Percentiles rank a stretch among this genome's conserved stretches.
Evolutionary conservation across 169 alveolate genomes (phyloP).

Genomic region (Cryptosporidium bovis): DNA sequence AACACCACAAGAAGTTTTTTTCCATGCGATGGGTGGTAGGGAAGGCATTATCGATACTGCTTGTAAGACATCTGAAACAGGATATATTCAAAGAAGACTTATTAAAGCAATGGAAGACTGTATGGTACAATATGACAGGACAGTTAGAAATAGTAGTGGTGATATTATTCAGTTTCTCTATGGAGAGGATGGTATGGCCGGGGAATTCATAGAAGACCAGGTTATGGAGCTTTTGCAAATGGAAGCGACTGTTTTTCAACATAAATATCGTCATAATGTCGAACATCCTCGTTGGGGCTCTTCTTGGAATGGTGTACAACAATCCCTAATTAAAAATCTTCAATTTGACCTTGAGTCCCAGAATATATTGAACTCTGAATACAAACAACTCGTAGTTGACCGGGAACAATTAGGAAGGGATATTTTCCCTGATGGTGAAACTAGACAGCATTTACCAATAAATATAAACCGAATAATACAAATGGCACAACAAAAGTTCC

Average conservation of each 20-base stretch:
- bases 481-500: conserved; percentile 84
- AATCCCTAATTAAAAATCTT: conserved; percentile 65
- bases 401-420: conserved; percentile 83
- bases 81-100: conserved; percentile 99
- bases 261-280: conserved; percentile 60
- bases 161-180: conserved; percentile 97
- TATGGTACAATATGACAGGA: conserved; percentile 98
- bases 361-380: conserved; percentile 80
- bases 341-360: conserved; percentile 75
- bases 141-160: conserved; percentile 96
- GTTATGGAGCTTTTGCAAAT: conserved; percentile 90
- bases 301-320: conserved; percentile 56
- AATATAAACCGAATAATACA: conserved; percentile 92
- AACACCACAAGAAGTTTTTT: conserved; percentile 98
- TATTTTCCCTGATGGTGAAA: conserved; percentile 94
- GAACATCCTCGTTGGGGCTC: conserved; percentile 75
- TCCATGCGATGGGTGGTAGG: conserved; percentile 99
- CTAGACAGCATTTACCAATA: conserved; percentile 96
- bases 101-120: conserved; percentile 99
- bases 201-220: conserved; percentile 98
- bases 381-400: conserved; percentile 81
- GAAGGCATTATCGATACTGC: conserved; percentile 99
- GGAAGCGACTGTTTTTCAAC: conserved; percentile 82
- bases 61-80: conserved; percentile 99
- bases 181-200: conserved; percentile 99